These are phyloP conservation scores for Populus hybrid DNA, from an alignment of 441 rosid genomes.

Conservation along the genomic window DNA sequence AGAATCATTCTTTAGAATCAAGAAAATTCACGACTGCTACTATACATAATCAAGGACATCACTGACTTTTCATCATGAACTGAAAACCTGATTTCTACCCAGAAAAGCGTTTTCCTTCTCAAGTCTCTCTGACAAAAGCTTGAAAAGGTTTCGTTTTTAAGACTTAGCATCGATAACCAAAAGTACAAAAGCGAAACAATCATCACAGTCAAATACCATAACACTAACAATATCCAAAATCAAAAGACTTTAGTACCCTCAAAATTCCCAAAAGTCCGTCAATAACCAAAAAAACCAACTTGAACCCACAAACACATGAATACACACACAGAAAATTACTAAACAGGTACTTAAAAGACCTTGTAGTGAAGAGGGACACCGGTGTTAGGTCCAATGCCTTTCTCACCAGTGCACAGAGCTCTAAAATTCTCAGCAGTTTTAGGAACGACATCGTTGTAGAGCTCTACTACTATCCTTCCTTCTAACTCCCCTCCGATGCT, in stretches of 20 bases:
- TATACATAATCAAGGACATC: not conserved
- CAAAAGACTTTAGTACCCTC: conserved; percentile 9
- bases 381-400: conserved; percentile 80
- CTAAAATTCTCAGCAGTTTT: conserved; percentile 90
- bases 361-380: conserved; percentile 84
- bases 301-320: not conserved
- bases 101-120: not conserved
- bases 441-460: conserved; percentile 79
- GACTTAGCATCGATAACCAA: not conserved
- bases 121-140: not conserved
- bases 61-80: not conserved
- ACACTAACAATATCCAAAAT: not conserved
- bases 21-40: not conserved
- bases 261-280: not conserved
- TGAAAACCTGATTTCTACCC: not conserved
- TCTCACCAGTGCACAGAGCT: conserved; percentile 89
- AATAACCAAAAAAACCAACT: not conserved
- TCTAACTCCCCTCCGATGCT: conserved; percentile 87
- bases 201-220: not conserved
- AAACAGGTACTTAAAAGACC: conserved; percentile 36
- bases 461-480: conserved; percentile 86
- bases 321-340: not conserved
- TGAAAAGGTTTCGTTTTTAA: not conserved
- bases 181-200: not conserved
- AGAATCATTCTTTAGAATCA: not conserved